Evolutionary conservation across 495 filamentous ascomycete species (phyloP), one percentile per base, ranked within the genome.

Genomic region (Penicillium dipodomyicola): DNA sequence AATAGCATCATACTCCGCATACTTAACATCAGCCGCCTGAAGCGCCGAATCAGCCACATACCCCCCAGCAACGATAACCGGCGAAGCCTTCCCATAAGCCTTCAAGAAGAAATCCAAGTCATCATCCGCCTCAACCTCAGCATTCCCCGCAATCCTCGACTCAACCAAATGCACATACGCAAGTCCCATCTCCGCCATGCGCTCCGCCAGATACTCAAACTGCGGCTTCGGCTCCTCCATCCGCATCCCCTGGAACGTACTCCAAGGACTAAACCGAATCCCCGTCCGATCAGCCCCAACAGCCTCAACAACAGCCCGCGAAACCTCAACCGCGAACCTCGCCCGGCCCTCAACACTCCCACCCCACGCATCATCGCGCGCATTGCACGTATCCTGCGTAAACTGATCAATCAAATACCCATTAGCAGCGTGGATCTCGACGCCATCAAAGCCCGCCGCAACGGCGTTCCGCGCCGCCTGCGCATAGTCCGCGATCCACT

Each of bases 401-500:
- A 92, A 92, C 69, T 92, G 88, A 63, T 92, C 86, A 48, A 90
- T 72, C 47, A 92, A 69, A 63, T 90, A 91, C 9, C 88, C 88
- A 60, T 92, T 91, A 4, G 86, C 86, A 35, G 74, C 83, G 64
- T 90, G 87, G 52, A 91, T 74, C 72, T 92, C 89, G 4, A 92
- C 86, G 25, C 86, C 87, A 62, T 91, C 88, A 54, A 91, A 92
- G 11, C 88, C 88, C 4, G 87, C 88, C 9, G 71, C 74, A 11
- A 90, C 72, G 4, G 87, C 85, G 52, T 84, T 85, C 58, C 75
- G 70, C 1, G 88, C 83, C 17, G 86, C 87, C 22, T 76, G 62
- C 8, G 76, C 84, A 49, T 85, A 89, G 56, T 80, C 79, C 0
- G 65, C 56, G 22, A 89, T 79, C n/a, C 67, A 80, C 8, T 71